Evolutionary conservation across 441 rosid species (phyloP).

Genomic region (Brassica balearica): DNA sequence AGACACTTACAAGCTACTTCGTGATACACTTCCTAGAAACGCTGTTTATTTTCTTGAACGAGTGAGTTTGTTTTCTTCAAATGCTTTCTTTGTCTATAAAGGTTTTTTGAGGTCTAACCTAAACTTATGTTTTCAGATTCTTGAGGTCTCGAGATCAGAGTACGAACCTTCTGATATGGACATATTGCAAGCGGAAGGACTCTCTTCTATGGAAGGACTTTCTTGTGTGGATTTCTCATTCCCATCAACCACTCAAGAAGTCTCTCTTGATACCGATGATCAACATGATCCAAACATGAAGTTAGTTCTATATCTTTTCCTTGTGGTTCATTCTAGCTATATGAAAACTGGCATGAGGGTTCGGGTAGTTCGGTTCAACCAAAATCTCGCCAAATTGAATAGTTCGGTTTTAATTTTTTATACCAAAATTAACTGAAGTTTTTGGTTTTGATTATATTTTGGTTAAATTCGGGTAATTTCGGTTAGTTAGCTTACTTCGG

Average conservation of each 20-base stretch:
- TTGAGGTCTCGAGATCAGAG: slow-evolving; percentile 60
- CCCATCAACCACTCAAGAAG: slow-evolving; percentile 46
- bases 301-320: slow-evolving; percentile 47
- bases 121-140: slow-evolving; percentile 51
- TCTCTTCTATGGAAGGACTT: slow-evolving; percentile 58
- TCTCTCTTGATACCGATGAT: slow-evolving; percentile 42
- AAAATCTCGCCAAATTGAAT: too few relatives aligned
- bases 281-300: slow-evolving; percentile 54
- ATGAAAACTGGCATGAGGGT: not conserved
- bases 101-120: slow-evolving; percentile 4
- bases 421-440: too few relatives aligned
- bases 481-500: too few relatives aligned
- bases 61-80: slow-evolving; percentile 47
- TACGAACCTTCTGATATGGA: slow-evolving; percentile 69
- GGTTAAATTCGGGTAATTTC: too few relatives aligned
- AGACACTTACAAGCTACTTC: slow-evolving; percentile 64
- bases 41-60: slow-evolving; percentile 73
- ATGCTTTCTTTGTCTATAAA: slow-evolving; percentile 22
- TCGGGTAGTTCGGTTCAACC: too few relatives aligned
- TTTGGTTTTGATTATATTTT: too few relatives aligned
- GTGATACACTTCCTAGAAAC: slow-evolving; percentile 61
- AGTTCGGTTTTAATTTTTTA: too few relatives aligned
- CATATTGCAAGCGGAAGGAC: slow-evolving; percentile 70
- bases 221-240: slow-evolving; percentile 67
- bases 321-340: not conserved